phyloP scores from a whole-genome alignment of 192 early-diverging fungal genomes.

The Podila epicladia region DNA sequence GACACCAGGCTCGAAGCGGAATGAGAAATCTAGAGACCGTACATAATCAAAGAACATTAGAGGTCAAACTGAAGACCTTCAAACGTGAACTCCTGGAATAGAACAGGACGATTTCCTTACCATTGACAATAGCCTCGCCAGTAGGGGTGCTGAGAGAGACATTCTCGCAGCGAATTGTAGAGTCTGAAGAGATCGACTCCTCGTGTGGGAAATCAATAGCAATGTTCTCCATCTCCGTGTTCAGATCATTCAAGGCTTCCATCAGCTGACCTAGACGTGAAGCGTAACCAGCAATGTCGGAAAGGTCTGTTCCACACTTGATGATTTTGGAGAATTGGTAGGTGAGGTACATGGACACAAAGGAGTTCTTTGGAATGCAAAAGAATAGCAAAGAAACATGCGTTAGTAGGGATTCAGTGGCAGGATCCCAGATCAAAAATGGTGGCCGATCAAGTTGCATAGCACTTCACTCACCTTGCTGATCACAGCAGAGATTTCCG shows the following conservation, averaged over 20 bases:
- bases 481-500: slow-evolving; percentile 81
- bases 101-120: slow-evolving; percentile 11
- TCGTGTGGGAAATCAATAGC: slow-evolving; percentile 58
- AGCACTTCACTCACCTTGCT: slow-evolving; percentile 58
- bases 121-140: slow-evolving; percentile 18
- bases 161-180: slow-evolving; percentile 36
- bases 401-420: not conserved
- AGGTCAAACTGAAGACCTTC: not conserved
- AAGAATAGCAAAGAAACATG: not conserved
- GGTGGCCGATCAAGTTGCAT: not conserved
- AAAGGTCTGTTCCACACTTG: slow-evolving; percentile 71
- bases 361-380: slow-evolving; percentile 63
- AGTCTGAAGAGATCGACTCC: slow-evolving; percentile 32
- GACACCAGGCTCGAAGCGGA: slow-evolving; percentile 60
- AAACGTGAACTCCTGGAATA: not conserved
- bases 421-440: no score
- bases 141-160: slow-evolving; percentile 34
- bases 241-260: slow-evolving; percentile 70
- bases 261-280: slow-evolving; percentile 84
- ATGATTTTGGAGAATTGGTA: slow-evolving; percentile 80
- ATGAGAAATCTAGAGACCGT: slow-evolving; percentile 54
- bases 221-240: slow-evolving; percentile 58
- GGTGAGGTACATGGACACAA: slow-evolving; percentile 87
- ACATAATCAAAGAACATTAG: not conserved
- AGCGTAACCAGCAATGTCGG: slow-evolving; percentile 85